These are phyloP conservation scores for Extremus antarcticus DNA, from an alignment of 495 filamentous ascomycete species.

Conservation along the genomic window DNA sequence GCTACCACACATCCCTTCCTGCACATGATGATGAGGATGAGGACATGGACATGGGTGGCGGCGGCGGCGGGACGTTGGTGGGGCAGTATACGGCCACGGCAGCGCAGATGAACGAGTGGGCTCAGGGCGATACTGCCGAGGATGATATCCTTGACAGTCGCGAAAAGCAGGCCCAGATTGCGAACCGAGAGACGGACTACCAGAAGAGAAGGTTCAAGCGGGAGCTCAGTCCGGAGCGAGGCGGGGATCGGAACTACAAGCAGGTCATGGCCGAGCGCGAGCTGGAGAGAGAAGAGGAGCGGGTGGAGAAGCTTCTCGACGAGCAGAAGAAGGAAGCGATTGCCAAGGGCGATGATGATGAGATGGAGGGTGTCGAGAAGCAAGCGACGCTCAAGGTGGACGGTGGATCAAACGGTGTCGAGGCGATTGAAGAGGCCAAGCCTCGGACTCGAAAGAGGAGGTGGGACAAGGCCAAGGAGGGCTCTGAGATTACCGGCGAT, in stretches of 20 bases:
- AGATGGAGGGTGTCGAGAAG: slow-evolving; percentile 41
- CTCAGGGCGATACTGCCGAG: slow-evolving; percentile 71
- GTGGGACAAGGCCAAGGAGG: slow-evolving; percentile 57
- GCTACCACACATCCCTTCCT: slow-evolving; percentile 83
- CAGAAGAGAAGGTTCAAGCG: slow-evolving; percentile 90
- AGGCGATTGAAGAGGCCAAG: slow-evolving; percentile 54
- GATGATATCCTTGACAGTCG: slow-evolving; percentile 80
- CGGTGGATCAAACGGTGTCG: slow-evolving; percentile 51
- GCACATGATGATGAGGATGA: slow-evolving; percentile 69
- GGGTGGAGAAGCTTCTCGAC: slow-evolving; percentile 68
- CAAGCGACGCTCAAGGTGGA: slow-evolving; percentile 62
- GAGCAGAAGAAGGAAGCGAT: slow-evolving; percentile 68
- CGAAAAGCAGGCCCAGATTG: slow-evolving; percentile 81
- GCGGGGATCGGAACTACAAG: slow-evolving; percentile 69
- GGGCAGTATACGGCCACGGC: slow-evolving; percentile 94
- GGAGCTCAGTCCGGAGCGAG: slow-evolving; percentile 61
- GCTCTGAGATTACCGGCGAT: neutral
- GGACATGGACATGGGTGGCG: slow-evolving; percentile 74
- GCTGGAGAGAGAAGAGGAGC: slow-evolving; percentile 86
- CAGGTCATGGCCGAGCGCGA: slow-evolving; percentile 88
- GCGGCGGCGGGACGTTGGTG: slow-evolving; percentile 59
- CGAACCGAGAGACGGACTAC: slow-evolving; percentile 90
- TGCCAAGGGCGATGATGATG: slow-evolving; percentile 43
- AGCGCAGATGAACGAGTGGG: slow-evolving; percentile 89
- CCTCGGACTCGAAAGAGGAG: slow-evolving; percentile 59